These are phyloP conservation scores for Cyclotella distinguenda DNA, from an alignment of 108 stramenopile genomes.

Conservation along the genomic window DNA sequence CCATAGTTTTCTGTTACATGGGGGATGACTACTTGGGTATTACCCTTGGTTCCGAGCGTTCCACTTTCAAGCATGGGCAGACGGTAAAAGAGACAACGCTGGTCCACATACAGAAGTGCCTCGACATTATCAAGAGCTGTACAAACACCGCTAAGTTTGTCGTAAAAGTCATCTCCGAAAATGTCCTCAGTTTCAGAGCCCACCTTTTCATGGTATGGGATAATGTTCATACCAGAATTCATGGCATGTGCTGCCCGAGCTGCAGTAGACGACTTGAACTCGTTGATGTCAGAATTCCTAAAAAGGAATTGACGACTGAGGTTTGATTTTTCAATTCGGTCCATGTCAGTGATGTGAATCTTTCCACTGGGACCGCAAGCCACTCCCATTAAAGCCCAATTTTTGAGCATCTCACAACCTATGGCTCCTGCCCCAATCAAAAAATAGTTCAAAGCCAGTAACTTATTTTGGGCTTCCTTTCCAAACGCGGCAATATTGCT, in stretches of 20 bases:
- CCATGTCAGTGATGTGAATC: constrained; percentile 98
- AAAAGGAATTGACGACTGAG: constrained; percentile 97
- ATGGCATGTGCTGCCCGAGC: constrained; percentile 86
- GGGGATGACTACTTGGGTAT: constrained; percentile 97
- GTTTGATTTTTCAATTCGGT: constrained; percentile 97
- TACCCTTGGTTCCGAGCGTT: constrained; percentile 97
- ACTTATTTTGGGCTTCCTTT: constrained; percentile 72
- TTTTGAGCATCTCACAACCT: constrained; percentile 99
- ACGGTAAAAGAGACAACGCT: constrained; percentile 94
- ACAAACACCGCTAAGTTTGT: constrained; percentile 92
- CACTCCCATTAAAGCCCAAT: constrained; percentile 99
- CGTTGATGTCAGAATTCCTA: constrained; percentile 91
- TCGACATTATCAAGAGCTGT: constrained; percentile 99
- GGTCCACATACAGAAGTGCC: constrained; percentile 97
- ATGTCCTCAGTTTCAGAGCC: constrained; percentile 92
- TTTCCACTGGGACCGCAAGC: constrained; percentile 81
- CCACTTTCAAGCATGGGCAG: constrained; percentile 98
- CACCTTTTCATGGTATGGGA: constrained; percentile 90
- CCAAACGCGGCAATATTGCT: constrained; percentile 85
- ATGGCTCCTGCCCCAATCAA: constrained; percentile 99
- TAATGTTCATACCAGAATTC: constrained; percentile 89
- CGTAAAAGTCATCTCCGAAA: constrained; percentile 98
- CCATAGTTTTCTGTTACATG: constrained; percentile 97
- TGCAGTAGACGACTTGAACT: constrained; percentile 91
- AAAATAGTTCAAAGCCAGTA: constrained; percentile 82